These are phyloP conservation scores for Phoenix roebelenii DNA, from an alignment of 176 grass and related monocot species.

Conservation along the genomic window DNA sequence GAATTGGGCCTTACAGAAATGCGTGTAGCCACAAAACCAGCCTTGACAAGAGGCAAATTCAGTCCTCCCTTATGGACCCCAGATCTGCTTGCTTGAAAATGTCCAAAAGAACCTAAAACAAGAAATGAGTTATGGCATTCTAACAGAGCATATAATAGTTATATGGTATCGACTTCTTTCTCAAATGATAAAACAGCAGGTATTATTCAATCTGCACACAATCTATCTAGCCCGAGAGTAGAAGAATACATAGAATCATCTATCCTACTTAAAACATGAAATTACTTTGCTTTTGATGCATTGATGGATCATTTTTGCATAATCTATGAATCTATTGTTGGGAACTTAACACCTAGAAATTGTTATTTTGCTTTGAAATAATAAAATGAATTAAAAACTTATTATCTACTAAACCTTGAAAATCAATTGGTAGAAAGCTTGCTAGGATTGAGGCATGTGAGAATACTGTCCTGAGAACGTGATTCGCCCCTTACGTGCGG, in stretches of 20 bases:
- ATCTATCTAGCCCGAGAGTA: not conserved
- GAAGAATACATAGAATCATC: not conserved
- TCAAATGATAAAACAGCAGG: too few species aligned
- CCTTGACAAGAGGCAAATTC: conserved; percentile 64
- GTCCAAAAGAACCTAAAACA: conserved; percentile 84
- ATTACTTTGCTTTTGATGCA: not conserved
- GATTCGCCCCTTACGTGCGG: too few species aligned
- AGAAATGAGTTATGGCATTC: not conserved
- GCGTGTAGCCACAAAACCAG: conserved; percentile 88
- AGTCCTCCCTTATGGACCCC: conserved; percentile 86
- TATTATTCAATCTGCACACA: not conserved
- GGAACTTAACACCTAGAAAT: too few species aligned
- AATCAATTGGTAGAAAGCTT: too few species aligned
- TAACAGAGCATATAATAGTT: not conserved
- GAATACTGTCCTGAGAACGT: too few species aligned
- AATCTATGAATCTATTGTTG: too few species aligned
- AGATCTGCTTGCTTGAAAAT: conserved; percentile 96
- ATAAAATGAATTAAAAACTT: too few species aligned
- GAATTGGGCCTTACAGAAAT: conserved; percentile 61
- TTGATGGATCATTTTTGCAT: too few species aligned
- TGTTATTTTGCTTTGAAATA: too few species aligned
- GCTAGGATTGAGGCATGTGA: too few species aligned
- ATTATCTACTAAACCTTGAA: too few species aligned
- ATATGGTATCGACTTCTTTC: not conserved
- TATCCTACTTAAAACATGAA: not conserved